Conservation (phyloP, 305 asterid species). For the Fraxinus platypoda region DNA sequence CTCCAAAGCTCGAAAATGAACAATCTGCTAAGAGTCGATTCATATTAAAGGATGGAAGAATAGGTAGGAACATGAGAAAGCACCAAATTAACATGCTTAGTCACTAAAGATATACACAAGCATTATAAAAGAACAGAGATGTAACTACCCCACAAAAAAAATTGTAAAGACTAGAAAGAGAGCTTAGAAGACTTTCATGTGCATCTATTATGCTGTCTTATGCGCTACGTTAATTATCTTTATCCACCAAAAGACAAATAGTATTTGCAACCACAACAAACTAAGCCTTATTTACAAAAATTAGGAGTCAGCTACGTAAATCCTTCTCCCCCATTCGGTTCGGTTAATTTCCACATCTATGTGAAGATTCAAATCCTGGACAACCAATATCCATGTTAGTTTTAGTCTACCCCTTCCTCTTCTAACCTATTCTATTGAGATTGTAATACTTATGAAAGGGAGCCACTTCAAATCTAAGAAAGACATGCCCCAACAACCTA, state of each 20-base stretch:
- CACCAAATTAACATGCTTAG: background rate
- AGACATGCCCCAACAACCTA: background rate
- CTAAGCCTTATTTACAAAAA: background rate
- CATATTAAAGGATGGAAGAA: conserved; percentile 3
- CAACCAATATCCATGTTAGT: background rate
- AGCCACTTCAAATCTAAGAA: background rate
- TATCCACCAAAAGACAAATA: background rate
- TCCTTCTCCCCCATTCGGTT: background rate
- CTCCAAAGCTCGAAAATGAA: conserved; percentile 45
- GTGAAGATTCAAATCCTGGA: background rate
- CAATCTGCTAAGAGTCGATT: conserved; percentile 31
- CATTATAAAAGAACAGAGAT: background rate
- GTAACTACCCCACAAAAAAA: background rate
- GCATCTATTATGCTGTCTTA: background rate
- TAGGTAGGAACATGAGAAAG: background rate
- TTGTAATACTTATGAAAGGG: background rate
- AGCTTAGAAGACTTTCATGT: conserved; percentile 10
- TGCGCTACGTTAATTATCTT: background rate
- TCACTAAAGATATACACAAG: background rate
- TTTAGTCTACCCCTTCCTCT: background rate
- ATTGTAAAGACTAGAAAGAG: background rate
- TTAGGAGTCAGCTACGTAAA: background rate
- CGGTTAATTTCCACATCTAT: background rate
- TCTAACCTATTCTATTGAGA: background rate
- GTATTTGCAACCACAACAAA: background rate